Conservation (phyloP, 148 eudicot genomes). For the Cornus suecica region DNA sequence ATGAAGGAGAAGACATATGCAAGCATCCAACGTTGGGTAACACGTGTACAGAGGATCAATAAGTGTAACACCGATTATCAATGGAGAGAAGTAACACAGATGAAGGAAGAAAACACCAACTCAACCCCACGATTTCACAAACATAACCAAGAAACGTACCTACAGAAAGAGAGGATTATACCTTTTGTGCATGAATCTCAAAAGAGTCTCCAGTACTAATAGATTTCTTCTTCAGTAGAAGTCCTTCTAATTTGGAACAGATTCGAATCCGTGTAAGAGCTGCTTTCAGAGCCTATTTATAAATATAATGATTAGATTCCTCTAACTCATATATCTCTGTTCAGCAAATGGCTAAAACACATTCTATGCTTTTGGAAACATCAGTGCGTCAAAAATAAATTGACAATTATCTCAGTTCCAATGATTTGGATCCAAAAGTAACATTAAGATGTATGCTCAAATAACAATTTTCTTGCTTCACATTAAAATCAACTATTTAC, state of each 20-base stretch:
- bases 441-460: neutral
- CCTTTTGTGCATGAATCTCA: constrained; percentile 97
- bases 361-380: constrained; percentile 2
- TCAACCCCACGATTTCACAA: neutral
- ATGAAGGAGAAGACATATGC: neutral
- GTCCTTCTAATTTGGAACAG: constrained; percentile 87
- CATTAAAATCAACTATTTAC: neutral
- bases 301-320: constrained; percentile 12
- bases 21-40: constrained; percentile 1
- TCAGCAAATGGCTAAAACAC: constrained; percentile 2
- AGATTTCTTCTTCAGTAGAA: constrained; percentile 70
- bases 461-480: neutral
- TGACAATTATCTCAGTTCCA: neutral
- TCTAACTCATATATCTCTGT: neutral
- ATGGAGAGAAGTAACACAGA: neutral
- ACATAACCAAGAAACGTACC: neutral
- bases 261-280: constrained; percentile 84
- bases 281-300: constrained; percentile 68
- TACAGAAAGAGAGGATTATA: constrained; percentile 19
- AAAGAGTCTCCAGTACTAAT: constrained; percentile 74
- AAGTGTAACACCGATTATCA: neutral
- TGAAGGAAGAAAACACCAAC: neutral
- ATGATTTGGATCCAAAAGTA: neutral
- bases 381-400: constrained; percentile 1
- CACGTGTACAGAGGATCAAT: no score